These are phyloP conservation scores for Camelina sativa DNA, from an alignment of 345 rosid species.

Conservation along the genomic window DNA sequence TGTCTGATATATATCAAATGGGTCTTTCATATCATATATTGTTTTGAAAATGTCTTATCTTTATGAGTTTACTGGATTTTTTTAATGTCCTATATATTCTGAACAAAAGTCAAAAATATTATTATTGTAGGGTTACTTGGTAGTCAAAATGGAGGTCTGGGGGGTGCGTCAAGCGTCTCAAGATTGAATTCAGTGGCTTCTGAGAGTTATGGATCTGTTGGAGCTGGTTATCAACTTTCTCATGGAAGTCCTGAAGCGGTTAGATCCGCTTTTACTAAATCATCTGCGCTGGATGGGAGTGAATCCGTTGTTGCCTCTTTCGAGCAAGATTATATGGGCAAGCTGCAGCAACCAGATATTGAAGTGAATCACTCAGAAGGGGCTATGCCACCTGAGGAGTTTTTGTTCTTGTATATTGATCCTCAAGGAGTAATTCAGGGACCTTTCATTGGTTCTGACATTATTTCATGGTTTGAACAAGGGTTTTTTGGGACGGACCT, in stretches of 20 bases:
- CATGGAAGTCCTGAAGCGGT: constrained; percentile 34
- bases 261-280: constrained; percentile 32
- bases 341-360: constrained; percentile 35
- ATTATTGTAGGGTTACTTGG: constrained; percentile 34
- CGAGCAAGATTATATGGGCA: constrained; percentile 41
- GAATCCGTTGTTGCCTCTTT: constrained; percentile 41
- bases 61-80: constrained; percentile 3
- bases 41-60: neutral
- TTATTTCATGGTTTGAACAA: constrained; percentile 85
- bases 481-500: constrained; percentile 90
- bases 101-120: constrained; percentile 9
- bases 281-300: constrained; percentile 33
- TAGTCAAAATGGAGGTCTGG: constrained; percentile 18
- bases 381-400: constrained; percentile 57
- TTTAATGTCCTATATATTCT: constrained; percentile 8
- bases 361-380: constrained; percentile 38
- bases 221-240: constrained; percentile 28
- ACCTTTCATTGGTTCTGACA: constrained; percentile 78
- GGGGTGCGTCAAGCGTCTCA: constrained; percentile 28
- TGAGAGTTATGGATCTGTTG: constrained; percentile 28
- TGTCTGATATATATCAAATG: neutral
- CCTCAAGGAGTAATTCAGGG: constrained; percentile 90
- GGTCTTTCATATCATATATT: constrained; percentile 4
- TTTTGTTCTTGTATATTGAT: constrained; percentile 74
- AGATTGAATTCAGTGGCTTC: constrained; percentile 20